Evolutionary conservation across 257 asterid species (phyloP), one percentile per base, ranked within the genome.

Genomic region (Thymus mandschuricus): DNA sequence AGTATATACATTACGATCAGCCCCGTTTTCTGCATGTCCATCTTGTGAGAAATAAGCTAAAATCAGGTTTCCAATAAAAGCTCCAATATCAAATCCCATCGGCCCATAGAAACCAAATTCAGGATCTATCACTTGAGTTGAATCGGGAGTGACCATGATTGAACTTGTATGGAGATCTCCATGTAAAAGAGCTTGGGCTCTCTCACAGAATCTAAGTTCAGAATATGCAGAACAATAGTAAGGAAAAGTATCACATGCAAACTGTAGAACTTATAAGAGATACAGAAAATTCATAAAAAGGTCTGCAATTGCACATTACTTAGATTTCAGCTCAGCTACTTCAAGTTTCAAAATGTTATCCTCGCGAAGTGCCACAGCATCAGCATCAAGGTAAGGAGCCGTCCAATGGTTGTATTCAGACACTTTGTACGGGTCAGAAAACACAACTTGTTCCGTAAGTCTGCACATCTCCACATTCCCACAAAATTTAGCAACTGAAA

Each of bases 111-210:
- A 91, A 75, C 88, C 74, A 85, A 94, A 94, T 79, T 94, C 99
- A 11, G 98, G 96, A 79, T 94, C 99, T 61, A 94, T 94, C 72
- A 94, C 92, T 83, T 91, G 96, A 43, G 98, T 94, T 51, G 99
- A 94, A 45, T 81, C 81, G 4, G 59, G 60, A 43, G 97, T 86
- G 68, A 92, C 98, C 99, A 94, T 94, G 78, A 94, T 82, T 64
- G 99, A 94, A 71, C 97, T 84, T 30, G 99, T 94, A 79, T 94
- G 99, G 72, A 94, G 93, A 86, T 94, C 98, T 51, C 95, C 95
- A 34, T 94, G 99, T 74, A 94, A 74, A 64, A 94, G 99, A 74
- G 97, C 98, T 86, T 94, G 98, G 72, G 99, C 76, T 83, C 88
- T 88, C 86, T 91, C 98, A 80, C 99, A 94, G 82, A 94, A 94